A percentile compares a stretch with the other conserved stretches of the same genome.
phyloP scores from a whole-genome alignment of 345 rosid species.

The Kernera saxatilis region DNA sequence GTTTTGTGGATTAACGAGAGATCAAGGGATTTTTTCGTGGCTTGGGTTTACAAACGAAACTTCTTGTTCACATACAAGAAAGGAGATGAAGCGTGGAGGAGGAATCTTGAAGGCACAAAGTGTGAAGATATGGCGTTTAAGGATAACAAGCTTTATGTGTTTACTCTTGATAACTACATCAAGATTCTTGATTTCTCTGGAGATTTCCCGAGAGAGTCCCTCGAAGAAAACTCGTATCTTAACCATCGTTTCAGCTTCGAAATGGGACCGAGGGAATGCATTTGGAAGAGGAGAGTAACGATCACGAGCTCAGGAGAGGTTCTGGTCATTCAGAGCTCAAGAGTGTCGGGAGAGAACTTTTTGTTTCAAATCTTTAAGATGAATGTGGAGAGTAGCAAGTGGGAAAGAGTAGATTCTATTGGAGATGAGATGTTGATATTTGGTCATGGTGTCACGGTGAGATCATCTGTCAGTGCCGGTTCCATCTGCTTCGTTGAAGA shows the following conservation, averaged over 20 bases:
- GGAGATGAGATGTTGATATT: slow-evolving; percentile 12
- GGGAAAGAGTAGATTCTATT: not conserved
- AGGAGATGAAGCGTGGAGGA: not conserved
- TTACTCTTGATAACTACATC: not conserved
- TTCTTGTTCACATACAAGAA: slow-evolving; percentile 8
- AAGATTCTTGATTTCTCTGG: not conserved
- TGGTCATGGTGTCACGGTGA: not conserved
- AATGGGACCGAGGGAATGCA: not conserved
- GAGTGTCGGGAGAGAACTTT: not conserved
- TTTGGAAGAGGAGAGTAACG: not conserved
- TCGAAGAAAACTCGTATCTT: not conserved
- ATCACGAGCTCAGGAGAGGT: not conserved
- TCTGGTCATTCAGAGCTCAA: not conserved
- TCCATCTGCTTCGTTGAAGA: not conserved
- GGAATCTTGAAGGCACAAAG: not conserved
- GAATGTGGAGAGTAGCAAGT: not conserved
- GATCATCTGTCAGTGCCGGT: not conserved
- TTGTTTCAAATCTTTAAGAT: not conserved
- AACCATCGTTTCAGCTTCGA: not conserved
- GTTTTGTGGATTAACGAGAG: not conserved
- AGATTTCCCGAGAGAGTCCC: not conserved
- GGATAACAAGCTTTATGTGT: not conserved
- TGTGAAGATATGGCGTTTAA: not conserved
- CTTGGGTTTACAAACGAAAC: not conserved
- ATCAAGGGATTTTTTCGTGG: not conserved